Evolutionary conservation across 805 yeast genomes (phyloP), one percentile per base, ranked within the genome.

Genomic region (Schwanniomyces sp.): DNA sequence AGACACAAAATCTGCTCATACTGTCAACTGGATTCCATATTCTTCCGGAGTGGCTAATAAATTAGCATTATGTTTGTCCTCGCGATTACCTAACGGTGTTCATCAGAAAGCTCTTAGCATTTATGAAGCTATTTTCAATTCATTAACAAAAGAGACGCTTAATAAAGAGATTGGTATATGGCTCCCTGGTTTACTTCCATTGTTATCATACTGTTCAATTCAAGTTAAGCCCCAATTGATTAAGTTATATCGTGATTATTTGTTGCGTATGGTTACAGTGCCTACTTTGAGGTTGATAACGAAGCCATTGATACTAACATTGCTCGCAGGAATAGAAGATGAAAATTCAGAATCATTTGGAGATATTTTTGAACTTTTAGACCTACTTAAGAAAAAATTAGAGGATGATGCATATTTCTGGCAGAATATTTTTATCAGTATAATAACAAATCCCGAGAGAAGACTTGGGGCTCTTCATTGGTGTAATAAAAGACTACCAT

Each of bases 131-230:
- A 79, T 92, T 2, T 89, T 94, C 67, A 75, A 75, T 32, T 78
- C 82, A 27, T 67, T 92, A 30, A 85, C 86, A 1, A 59, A 64
- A 0, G 81, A 78, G 4, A 67, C 78, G 4, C 67, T 88, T 30
- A 79, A 85, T 39, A 51, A 67, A 9, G 79, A 81, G 47, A 71
- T 87, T n/a, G 72, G 77, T 36, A 67, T 85, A 1, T 94, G 99
- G 99, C 73, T 92, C 1, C 96, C 97, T 0, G 97, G 98, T 0
- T 65, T 94, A n/a, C 70, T 94, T 7, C 97, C 98, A 0, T 70
- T 94, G 46, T 81, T 92, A 79, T 80, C 94, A 12, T 89, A 85
- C 61, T 96, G 96, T 8, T 85, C 96, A 5, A 89, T 91, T 61
- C 87, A 87, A 55, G 92, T 92, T 39, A 91, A 88, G 62, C 92